Conservation (phyloP, 2,329 filamentous ascomycete species). For the Aspergillus jensenii region DNA sequence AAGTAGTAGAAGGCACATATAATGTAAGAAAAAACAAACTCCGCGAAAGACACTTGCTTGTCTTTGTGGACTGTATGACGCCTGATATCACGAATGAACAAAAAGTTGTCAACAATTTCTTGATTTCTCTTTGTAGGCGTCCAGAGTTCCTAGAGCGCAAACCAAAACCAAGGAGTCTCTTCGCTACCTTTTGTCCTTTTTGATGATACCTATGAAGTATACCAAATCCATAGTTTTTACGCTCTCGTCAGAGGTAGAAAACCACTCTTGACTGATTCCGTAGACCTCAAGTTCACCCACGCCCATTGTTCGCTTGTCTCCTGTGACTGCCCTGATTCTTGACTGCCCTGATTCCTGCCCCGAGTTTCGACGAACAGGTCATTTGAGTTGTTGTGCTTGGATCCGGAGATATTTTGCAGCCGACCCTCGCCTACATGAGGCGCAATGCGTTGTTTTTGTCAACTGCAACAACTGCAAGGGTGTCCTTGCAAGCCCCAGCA, state of each 20-base stretch:
- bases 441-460: no score
- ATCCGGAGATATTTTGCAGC: no score
- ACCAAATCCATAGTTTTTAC: background rate
- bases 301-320: no score
- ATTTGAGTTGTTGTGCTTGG: no score
- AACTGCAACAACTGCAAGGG: no score
- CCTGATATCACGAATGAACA: slow-evolving; percentile 26
- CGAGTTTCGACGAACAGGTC: no score
- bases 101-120: slow-evolving; percentile 17
- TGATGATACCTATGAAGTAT: slow-evolving; percentile 4
- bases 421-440: no score
- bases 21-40: slow-evolving; percentile 20
- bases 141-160: slow-evolving; percentile 32
- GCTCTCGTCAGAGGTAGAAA: background rate
- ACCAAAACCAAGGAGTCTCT: slow-evolving; percentile 17
- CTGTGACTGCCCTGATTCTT: no score
- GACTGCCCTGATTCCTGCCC: no score
- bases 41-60: slow-evolving; percentile 37
- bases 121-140: slow-evolving; percentile 29
- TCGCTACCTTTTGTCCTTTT: background rate
- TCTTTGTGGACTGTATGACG: slow-evolving; percentile 38
- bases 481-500: no score
- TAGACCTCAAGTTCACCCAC: no score
- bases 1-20: slow-evolving; percentile 23
- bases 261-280: no score